A percentile compares a stretch with the other conserved stretches of the same genome.
Conservation (phyloP, 1,284 basidiomycete genomes). For the Waitea zeae region DNA sequence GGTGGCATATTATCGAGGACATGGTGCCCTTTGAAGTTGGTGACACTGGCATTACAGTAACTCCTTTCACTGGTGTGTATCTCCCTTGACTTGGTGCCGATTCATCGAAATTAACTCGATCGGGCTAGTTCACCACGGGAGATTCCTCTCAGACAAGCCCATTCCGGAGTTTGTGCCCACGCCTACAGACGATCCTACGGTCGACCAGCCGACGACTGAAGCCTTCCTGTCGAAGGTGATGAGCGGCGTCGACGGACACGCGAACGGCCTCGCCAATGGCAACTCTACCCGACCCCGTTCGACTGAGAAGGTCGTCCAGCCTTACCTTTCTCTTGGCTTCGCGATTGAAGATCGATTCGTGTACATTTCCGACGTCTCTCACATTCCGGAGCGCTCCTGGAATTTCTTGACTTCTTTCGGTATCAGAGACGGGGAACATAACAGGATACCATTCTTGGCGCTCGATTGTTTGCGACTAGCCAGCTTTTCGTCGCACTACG, state of each 20-base stretch:
- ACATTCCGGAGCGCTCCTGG: slow-evolving; percentile 58
- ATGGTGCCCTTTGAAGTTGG: slow-evolving; percentile 44
- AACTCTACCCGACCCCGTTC: too few relatives aligned
- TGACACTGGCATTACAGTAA: slow-evolving; percentile 41
- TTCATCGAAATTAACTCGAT: too few relatives aligned
- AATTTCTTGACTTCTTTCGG: slow-evolving; percentile 18
- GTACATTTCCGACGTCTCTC: slow-evolving; percentile 63
- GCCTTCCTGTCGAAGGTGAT: neutral
- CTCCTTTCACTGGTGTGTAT: slow-evolving; percentile 43
- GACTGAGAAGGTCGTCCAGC: slow-evolving; percentile 18
- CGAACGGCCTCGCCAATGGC: too few relatives aligned
- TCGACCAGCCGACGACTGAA: neutral
- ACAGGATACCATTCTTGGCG: slow-evolving; percentile 45
- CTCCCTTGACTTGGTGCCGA: neutral
- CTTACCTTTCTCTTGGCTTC: slow-evolving; percentile 64
- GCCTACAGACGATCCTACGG: slow-evolving; percentile 11
- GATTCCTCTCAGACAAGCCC: slow-evolving; percentile 27
- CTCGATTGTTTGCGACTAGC: slow-evolving; percentile 53
- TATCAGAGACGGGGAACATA: too few relatives aligned
- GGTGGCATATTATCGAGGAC: slow-evolving; percentile 63
- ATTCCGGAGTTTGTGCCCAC: slow-evolving; percentile 22
- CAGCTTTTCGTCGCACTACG: slow-evolving; percentile 56
- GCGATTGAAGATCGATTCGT: slow-evolving; percentile 41
- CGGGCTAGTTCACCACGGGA: slow-evolving; percentile 45
- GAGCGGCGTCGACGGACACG: too few relatives aligned